Conservation (phyloP, 2,329 filamentous ascomycete species). For the Fusarium chuoi region DNA sequence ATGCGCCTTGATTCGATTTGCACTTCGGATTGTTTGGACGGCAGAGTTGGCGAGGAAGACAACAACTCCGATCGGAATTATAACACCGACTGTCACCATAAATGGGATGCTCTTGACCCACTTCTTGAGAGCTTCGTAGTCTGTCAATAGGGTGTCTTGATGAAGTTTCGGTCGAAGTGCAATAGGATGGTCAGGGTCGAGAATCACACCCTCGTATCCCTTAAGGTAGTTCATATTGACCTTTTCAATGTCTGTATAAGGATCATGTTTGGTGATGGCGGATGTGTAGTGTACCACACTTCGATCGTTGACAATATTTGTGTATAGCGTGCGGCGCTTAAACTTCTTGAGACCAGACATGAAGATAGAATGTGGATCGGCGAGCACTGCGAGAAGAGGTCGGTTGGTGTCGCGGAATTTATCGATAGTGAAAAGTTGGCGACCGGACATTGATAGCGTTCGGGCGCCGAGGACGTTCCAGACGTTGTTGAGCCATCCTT, state of each 20-base stretch:
- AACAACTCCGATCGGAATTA: constrained; percentile 78
- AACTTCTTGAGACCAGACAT: constrained; percentile 82
- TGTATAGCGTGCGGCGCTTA: constrained; percentile 79
- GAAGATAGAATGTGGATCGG: constrained; percentile 87
- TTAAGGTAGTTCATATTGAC: constrained; percentile 78
- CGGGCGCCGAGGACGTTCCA: constrained; percentile 88
- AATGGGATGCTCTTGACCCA: constrained; percentile 69
- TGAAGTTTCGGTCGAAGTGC: constrained; percentile 55
- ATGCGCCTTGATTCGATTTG: constrained; percentile 79
- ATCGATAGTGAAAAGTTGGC: constrained; percentile 89
- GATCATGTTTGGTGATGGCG: constrained; percentile 79
- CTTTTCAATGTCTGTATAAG: constrained; percentile 74
- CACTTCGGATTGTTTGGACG: constrained; percentile 80
- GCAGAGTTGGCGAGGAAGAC: constrained; percentile 80
- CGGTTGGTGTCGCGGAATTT: constrained; percentile 84
- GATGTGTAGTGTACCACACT: constrained; percentile 88
- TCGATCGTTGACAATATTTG: constrained; percentile 88
- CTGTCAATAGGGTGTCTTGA: constrained; percentile 46
- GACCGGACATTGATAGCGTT: constrained; percentile 83
- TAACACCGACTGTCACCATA: constrained; percentile 70
- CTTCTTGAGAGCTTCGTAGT: constrained; percentile 46
- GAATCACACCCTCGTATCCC: constrained; percentile 78
- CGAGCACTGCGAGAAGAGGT: constrained; percentile 82
- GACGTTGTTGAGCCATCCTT: constrained; percentile 71
- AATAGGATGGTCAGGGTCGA: constrained; percentile 74